A percentile compares a stretch with the other conserved stretches of the same genome.
These are phyloP conservation scores for Lanmaoa pseudosensibilis DNA, from an alignment of 768 basidiomycete species.

Conservation along the genomic window DNA sequence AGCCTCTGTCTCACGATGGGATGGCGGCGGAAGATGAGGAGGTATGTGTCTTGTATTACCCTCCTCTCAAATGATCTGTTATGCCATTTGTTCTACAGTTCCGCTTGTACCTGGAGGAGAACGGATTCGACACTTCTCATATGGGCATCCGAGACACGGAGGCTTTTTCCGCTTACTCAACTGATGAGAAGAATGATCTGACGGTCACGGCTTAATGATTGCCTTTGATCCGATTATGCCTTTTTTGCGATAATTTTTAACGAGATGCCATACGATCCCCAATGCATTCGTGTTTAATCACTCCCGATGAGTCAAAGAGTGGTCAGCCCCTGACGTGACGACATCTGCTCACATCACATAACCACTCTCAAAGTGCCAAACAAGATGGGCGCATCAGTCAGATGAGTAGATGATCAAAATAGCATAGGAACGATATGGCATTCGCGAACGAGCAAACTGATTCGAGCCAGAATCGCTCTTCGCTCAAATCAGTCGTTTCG, in stretches of 20 bases:
- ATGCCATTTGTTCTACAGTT: slow-evolving; percentile 46
- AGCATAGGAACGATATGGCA: too few relatives aligned
- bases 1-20: slow-evolving; percentile 71
- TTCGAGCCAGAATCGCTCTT: too few relatives aligned
- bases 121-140: slow-evolving; percentile 75
- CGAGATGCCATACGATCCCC: neutral
- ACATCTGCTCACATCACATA: too few relatives aligned
- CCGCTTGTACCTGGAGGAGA: slow-evolving; percentile 73
- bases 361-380: too few relatives aligned
- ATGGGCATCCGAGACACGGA: slow-evolving; percentile 57
- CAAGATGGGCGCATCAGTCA: too few relatives aligned
- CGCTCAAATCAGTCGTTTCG: too few relatives aligned
- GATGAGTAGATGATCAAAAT: too few relatives aligned
- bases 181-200: slow-evolving; percentile 19
- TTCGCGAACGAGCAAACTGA: too few relatives aligned
- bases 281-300: neutral
- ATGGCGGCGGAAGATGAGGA: slow-evolving; percentile 74
- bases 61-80: neutral
- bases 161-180: slow-evolving; percentile 16
- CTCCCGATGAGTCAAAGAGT: too few relatives aligned
- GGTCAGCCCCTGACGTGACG: too few relatives aligned
- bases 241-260: neutral
- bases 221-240: neutral
- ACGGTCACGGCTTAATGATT: slow-evolving; percentile 13
- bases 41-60: slow-evolving; percentile 39